phyloP scores from a whole-genome alignment of 805 yeast species.

The Metschnikowia lachancei region DNA sequence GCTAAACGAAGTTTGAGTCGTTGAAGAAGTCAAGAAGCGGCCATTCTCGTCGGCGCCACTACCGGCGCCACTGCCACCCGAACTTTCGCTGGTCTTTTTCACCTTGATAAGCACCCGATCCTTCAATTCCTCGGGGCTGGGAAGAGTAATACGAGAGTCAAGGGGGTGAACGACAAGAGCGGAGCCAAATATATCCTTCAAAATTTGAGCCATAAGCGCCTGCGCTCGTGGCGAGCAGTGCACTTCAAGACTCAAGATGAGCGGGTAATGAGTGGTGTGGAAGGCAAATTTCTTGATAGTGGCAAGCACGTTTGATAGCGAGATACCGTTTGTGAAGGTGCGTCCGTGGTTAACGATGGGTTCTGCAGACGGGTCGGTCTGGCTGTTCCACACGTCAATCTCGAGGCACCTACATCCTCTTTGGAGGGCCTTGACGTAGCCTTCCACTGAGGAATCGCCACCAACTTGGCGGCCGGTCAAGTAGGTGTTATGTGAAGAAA shows the following conservation, averaged over 20 bases:
- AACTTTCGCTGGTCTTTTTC: constrained; percentile 47
- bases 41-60: constrained; percentile 22
- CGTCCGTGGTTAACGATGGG: constrained; percentile 92
- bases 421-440: constrained; percentile 80
- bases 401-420: constrained; percentile 95
- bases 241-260: constrained; percentile 81
- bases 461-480: constrained; percentile 83
- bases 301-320: constrained; percentile 63
- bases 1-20: constrained; percentile 43
- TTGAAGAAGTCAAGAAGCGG: constrained; percentile 24
- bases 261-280: constrained; percentile 80
- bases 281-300: constrained; percentile 84
- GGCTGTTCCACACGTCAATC: constrained; percentile 87
- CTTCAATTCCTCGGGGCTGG: constrained; percentile 71
- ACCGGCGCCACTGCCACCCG: constrained; percentile 3
- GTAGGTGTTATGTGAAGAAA: constrained; percentile 94
- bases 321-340: constrained; percentile 73
- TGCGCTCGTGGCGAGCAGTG: constrained; percentile 75
- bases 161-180: constrained; percentile 46
- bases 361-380: constrained; percentile 50
- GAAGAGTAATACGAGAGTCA: constrained; percentile 33
- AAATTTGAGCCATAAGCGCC: constrained; percentile 47
- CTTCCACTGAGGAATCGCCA: constrained; percentile 85
- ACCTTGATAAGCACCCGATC: constrained; percentile 76
- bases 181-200: constrained; percentile 60